Base-by-base conservation (phyloP, 2,329 filamentous ascomycete genomes). In the Aspergillus sp. region DNA sequence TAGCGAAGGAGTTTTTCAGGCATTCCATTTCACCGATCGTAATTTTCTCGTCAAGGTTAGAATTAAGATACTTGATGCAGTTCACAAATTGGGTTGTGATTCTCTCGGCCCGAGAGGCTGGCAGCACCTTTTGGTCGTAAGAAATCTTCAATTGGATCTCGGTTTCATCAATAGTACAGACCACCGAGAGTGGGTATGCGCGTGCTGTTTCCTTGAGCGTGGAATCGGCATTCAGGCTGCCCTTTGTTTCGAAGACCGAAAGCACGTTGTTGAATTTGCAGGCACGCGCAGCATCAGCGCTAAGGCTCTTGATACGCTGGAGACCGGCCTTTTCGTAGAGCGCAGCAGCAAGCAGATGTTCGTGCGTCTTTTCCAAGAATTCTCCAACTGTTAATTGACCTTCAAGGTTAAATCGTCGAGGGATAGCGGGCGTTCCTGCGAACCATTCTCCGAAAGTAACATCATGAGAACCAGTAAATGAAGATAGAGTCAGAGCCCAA, bases 291-390 rank as follows among this genome's bases (percentile, higher is more conserved):
- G 64, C 58, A 44, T 70, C 65, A 1, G 71, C 62, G 48, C 75
- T 77, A n/a, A 80, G 59, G 27, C 66, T 64, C 47, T 77, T 64
- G 71, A 82, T 80, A 8, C 72, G 69, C 0, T 61, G 52, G 30
- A 69, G 65, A 5, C 67, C 64, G 8, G 81, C 71, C 2, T 73
- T 74, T 37, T 75, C 75, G 26, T 75, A 78, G 51, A 79, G 79
- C 72, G 82, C 79, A 45, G 81, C 66, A 32, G 77, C 62, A 58
- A 79, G 76, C 74, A 47, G 72, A 42, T 74, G 70, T 27, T 75
- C 63, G 32, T 81, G 78, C 4, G 82, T 69, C 3, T 65, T 59
- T 36, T 74, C 68, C 5, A 84, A 62, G 45, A 75, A 81, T 32
- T 77, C 70, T 0, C 61, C 54, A 2, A 68, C 60, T 13, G 60